These are phyloP conservation scores for Cyberlindnera mrakii DNA, from an alignment of 805 yeast species.

Conservation along the genomic window DNA sequence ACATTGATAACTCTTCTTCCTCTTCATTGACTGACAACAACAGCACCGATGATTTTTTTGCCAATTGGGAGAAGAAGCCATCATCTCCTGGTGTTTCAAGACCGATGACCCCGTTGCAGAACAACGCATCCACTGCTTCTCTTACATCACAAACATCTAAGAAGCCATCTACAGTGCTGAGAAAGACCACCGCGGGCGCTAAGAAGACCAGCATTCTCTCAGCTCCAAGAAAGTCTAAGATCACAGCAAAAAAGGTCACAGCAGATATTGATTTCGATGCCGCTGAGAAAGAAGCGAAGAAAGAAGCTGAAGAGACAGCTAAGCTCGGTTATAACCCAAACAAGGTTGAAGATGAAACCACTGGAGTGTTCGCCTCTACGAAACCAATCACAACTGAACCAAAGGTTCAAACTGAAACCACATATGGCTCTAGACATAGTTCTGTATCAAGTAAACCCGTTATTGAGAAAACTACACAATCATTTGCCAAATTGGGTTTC, in stretches of 20 bases:
- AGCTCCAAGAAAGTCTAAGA: constrained; percentile 47
- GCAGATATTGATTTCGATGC: constrained; percentile 57
- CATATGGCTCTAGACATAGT: constrained; percentile 5
- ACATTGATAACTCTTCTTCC: constrained; percentile 30
- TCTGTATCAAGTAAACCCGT: constrained; percentile 5
- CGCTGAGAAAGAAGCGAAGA: constrained; percentile 72
- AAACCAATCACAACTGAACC: constrained; percentile 21
- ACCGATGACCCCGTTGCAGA: constrained; percentile 20
- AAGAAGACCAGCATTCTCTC: constrained; percentile 43
- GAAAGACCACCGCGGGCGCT: constrained; percentile 23
- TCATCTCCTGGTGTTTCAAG: constrained; percentile 28
- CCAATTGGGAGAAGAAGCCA: constrained; percentile 74
- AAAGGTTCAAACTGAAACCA: constrained; percentile 3
- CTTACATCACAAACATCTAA: constrained; percentile 15
- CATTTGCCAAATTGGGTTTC: constrained; percentile 79
- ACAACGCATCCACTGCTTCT: constrained; percentile 8
- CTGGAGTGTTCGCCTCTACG: constrained; percentile 6
- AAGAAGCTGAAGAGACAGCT: constrained; percentile 64
- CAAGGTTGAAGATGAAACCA: constrained; percentile 12
- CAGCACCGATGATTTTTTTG: constrained; percentile 79
- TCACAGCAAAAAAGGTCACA: constrained; percentile 53
- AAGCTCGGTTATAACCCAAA: constrained; percentile 38
- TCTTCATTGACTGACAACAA: constrained; percentile 30
- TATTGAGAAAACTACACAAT: constrained; percentile 50
- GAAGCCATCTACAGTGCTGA: constrained; percentile 24